A percentile compares a stretch with the other conserved stretches of the same genome.
Conservation (phyloP, 345 rosid species). For the Pelargonium nanum region DNA sequence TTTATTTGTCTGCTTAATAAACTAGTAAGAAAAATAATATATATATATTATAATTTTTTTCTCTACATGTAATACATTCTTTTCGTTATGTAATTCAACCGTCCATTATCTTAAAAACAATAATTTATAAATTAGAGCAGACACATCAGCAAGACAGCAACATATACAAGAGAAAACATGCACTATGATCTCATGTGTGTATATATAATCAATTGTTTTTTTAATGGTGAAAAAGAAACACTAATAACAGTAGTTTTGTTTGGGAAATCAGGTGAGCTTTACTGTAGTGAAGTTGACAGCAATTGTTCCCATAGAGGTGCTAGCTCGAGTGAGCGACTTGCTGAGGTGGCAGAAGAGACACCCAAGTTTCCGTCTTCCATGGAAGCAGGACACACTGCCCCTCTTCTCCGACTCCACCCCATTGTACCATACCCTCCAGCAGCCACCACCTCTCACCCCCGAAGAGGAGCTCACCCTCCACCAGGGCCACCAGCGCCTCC, state of each 20-base stretch:
- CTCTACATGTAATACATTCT: too few relatives aligned
- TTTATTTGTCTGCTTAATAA: too few relatives aligned
- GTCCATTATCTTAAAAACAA: too few relatives aligned
- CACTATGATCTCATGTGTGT: too few relatives aligned
- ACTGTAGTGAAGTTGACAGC: constrained; percentile 69
- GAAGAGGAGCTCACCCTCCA: constrained; percentile 57
- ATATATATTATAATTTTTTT: too few relatives aligned
- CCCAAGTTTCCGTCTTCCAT: constrained; percentile 49
- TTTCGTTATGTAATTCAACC: too few relatives aligned
- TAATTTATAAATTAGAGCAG: too few relatives aligned
- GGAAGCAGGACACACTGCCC: constrained; percentile 58
- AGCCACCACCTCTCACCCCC: constrained; percentile 49
- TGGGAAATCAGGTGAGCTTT: constrained; percentile 50
- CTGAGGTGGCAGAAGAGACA: constrained; percentile 70
- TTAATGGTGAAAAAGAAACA: not conserved
- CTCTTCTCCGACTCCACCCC: constrained; percentile 65
- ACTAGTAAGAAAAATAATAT: too few relatives aligned
- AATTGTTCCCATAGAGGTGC: constrained; percentile 53
- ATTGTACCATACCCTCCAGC: constrained; percentile 50
- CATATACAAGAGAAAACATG: too few relatives aligned
- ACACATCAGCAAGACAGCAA: too few relatives aligned
- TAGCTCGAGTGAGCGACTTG: constrained; percentile 59
- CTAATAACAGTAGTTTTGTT: not conserved
- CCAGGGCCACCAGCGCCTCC: constrained; percentile 38
- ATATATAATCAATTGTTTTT: not conserved